Conservation (phyloP, 139 green algal species). For the Trebouxia sp. region DNA sequence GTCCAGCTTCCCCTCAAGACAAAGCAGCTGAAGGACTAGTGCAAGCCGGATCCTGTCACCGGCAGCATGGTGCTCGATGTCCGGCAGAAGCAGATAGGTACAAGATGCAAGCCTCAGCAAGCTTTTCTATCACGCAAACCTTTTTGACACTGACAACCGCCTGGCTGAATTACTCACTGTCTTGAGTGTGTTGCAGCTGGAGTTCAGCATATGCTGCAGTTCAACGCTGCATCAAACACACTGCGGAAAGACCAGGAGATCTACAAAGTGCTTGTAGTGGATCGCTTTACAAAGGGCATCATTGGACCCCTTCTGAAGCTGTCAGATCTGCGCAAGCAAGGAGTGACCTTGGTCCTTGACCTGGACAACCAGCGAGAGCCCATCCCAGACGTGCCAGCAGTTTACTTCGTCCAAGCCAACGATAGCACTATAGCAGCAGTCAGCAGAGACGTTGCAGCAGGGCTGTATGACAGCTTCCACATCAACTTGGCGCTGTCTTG, state of each 20-base stretch:
- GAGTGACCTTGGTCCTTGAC: slow-evolving; percentile 94
- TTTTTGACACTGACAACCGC: not conserved
- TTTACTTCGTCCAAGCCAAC: slow-evolving; percentile 93
- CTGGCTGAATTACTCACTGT: not conserved
- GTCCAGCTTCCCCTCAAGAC: too few species aligned
- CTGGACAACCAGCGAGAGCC: slow-evolving; percentile 86
- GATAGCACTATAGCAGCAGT: slow-evolving; percentile 55
- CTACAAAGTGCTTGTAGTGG: slow-evolving; percentile 98
- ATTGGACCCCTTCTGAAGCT: slow-evolving; percentile 88
- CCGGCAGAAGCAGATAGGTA: slow-evolving; percentile 74
- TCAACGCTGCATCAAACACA: slow-evolving; percentile 44
- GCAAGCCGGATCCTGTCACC: not conserved
- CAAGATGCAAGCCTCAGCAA: too few species aligned
- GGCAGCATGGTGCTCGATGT: slow-evolving; percentile 73
- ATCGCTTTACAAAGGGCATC: slow-evolving; percentile 85
- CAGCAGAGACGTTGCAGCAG: slow-evolving; percentile 63
- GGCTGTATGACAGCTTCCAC: slow-evolving; percentile 91
- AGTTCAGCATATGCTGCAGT: slow-evolving; percentile 65
- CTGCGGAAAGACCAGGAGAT: slow-evolving; percentile 52
- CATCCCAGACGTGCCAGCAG: slow-evolving; percentile 94
- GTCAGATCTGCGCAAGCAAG: slow-evolving; percentile 82
- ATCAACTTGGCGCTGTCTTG: slow-evolving; percentile 90
- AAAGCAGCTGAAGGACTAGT: too few species aligned
- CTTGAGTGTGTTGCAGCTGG: slow-evolving; percentile 51
- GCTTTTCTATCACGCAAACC: not conserved